These are phyloP conservation scores for Euphorbia lathyris DNA, from an alignment of 345 rosid genomes.

Conservation along the genomic window DNA sequence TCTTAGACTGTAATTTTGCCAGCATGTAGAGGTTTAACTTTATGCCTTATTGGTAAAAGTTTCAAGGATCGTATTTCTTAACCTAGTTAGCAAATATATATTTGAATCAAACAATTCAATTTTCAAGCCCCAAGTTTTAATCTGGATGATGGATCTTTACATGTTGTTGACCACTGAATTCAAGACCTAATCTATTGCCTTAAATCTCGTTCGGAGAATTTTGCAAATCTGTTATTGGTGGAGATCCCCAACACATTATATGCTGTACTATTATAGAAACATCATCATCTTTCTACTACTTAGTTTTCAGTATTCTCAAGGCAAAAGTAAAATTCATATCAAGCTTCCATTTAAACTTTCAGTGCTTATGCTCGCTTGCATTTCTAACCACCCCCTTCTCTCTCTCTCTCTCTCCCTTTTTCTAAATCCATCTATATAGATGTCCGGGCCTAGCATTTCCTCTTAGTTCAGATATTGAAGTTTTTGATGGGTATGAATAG, in stretches of 20 bases:
- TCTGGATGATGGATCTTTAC: neutral
- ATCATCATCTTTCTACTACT: neutral
- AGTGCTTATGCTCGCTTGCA: too few species aligned
- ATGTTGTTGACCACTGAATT: neutral
- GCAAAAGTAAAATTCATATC: too few species aligned
- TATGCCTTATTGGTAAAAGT: neutral
- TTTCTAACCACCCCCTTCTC: too few species aligned
- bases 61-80: neutral
- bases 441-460: neutral
- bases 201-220: neutral
- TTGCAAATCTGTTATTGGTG: neutral
- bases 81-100: neutral
- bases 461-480: neutral
- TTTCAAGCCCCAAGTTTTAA: neutral
- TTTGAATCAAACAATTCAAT: neutral
- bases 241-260: neutral
- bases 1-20: constrained; percentile 6
- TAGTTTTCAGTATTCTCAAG: neutral
- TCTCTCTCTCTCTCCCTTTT: too few species aligned
- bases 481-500: neutral
- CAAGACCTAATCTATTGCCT: neutral
- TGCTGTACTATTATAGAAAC: neutral
- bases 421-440: too few species aligned
- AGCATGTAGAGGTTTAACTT: neutral
- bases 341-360: too few species aligned